Base-by-base conservation (phyloP, 805 yeast species). In the Saccharomyces mikatae region DNA sequence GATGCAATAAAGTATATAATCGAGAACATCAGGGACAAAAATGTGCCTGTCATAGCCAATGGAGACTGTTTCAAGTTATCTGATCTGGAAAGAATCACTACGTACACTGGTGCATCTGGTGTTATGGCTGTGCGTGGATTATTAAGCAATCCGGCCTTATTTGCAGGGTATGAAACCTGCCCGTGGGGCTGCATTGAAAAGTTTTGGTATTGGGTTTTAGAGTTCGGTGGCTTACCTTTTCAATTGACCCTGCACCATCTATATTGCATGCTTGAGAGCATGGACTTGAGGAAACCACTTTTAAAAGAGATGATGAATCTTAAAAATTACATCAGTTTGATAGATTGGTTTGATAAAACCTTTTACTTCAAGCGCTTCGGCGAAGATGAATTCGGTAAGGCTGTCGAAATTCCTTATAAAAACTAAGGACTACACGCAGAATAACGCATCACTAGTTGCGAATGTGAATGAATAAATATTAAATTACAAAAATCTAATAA, bases 101-200 rank as follows among this genome's bases (percentile, higher is more conserved):
- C 78, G 11, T 67, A 67, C 51, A 90, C 98, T 0, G 86, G 86
- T 1, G 89, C 82, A 46, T 94, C 89, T 66, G 99, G 98, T 6
- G 87, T 94, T 6, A 94, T 94, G 99, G 86, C 97, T 2, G 99
- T 88, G 1, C 74, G 99, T 57, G 99, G 99, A 0, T 74, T 89
- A 2, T 72, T 94, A 51, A 74, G 80, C 29, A 94, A 94, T 67
- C 99, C 99, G 0, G 96, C 91, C 0, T 63, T 94, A 59, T 94
- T 94, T 71, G 80, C 87, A 1, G 96, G 96, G 0, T 80, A 69
- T 64, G 73, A 74, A 0, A 75, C 72, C 52, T 85, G 96, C 2
- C 97, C 98, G 2, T 94, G 98, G 97, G 81, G 84, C 6, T 92
- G 96, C 6, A 73, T 94, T 5, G 99, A 94, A 68, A 75, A 76